Evolutionary conservation across 305 asterid genomes (phyloP), one percentile per base, ranked within the genome.

Genomic region (Fraxinus ornus): DNA sequence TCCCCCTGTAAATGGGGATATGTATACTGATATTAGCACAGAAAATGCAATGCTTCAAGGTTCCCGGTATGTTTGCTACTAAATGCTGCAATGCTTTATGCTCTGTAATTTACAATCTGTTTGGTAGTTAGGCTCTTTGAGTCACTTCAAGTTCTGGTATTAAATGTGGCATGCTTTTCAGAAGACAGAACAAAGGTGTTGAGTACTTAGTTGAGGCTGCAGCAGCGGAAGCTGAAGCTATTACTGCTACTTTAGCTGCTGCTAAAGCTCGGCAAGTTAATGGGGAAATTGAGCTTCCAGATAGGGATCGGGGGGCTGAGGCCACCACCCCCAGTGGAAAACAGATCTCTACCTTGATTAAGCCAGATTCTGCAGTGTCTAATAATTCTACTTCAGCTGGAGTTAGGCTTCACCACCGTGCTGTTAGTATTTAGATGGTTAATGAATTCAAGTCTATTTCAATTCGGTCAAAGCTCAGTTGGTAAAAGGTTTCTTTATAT

Each of bases 171-270:
- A 78, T 86, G 60, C 47, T 77, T 68, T 78, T 60, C 91, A 92
- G 98, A 87, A 94, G 94, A 85, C 89, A 87, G 80, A 95, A 94
- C 90, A 91, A 94, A 88, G 98, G 99, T 79, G 98, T 93, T 66
- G 98, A 97, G 60, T 97, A 94, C 92, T 88, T 97, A 88, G 99
- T 97, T 86, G 98, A 97, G 89, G 99, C 99, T 33, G 86, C 99
- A 37, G 98, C 99, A 30, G 99, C 99, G 7, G 99, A 97, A 88
- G 98, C 98, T 76, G 98, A 97, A 90, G 99, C 99, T 81, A 97
- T 97, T 76, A 90, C 88, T 86, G 98, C 98, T 24, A 90, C 99
- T 49, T 77, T 97, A 85, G 98, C 98, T 55, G 99, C 99, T 84
- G 99, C 99, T 66, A 97, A 97, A 90, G 99, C 98, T 88, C 92